Evolutionary conservation across 2,329 filamentous ascomycete genomes (phyloP).

Genomic region (Aureobasidium melanogenum): DNA sequence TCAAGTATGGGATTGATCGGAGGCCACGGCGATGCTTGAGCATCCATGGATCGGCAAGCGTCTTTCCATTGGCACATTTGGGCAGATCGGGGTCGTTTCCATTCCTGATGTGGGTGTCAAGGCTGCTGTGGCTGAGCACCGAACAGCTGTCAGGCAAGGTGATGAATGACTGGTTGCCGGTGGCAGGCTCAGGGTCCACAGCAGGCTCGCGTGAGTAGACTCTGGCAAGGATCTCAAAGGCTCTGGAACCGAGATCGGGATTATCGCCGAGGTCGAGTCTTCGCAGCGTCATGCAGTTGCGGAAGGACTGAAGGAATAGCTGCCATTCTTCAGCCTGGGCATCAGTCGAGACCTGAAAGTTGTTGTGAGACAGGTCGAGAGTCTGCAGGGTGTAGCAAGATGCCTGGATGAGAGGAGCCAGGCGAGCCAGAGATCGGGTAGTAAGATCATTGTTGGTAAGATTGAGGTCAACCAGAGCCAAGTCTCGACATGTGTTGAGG

Average conservation of each 20-base stretch:
- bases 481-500: slow-evolving; percentile 21
- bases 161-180: slow-evolving; percentile 17
- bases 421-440: slow-evolving; percentile 29
- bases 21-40: slow-evolving; percentile 26
- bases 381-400: slow-evolving; percentile 37
- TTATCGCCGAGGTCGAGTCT: slow-evolving; percentile 40
- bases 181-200: slow-evolving; percentile 23
- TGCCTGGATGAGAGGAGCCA: slow-evolving; percentile 34
- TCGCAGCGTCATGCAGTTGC: slow-evolving; percentile 33
- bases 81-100: background rate
- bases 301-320: slow-evolving; percentile 36
- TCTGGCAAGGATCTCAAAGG: slow-evolving; percentile 37
- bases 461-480: slow-evolving; percentile 39
- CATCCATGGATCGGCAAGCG: slow-evolving; percentile 12
- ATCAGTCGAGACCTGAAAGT: slow-evolving; percentile 30
- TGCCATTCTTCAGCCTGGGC: slow-evolving; percentile 34
- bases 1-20: slow-evolving; percentile 32
- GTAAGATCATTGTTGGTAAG: slow-evolving; percentile 38
- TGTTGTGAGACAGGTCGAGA: slow-evolving; percentile 39
- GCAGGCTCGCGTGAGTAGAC: slow-evolving; percentile 30
- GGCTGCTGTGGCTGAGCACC: slow-evolving; percentile 4
- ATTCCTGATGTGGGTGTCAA: background rate
- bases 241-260: slow-evolving; percentile 29
- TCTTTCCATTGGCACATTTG: slow-evolving; percentile 16
- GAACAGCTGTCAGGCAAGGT: slow-evolving; percentile 20